phyloP scores from a whole-genome alignment of 805 yeast species.

The Alloascoidea hylecoeti region DNA sequence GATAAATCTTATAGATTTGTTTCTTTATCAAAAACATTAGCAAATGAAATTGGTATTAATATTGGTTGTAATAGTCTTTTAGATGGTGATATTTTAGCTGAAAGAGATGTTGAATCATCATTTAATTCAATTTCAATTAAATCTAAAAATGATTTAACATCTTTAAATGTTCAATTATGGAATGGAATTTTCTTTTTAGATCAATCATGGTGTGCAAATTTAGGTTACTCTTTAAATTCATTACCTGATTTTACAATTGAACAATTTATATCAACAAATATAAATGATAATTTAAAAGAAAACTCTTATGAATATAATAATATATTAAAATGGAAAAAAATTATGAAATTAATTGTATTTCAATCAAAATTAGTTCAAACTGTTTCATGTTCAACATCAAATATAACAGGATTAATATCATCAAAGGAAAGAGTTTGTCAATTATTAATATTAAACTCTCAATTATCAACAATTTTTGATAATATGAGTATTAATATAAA shows the following conservation, averaged over 20 bases:
- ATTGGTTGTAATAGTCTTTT: slow-evolving; percentile 35
- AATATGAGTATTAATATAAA: too few relatives aligned
- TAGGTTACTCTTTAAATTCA: background rate
- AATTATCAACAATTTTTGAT: background rate
- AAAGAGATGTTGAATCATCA: too few relatives aligned
- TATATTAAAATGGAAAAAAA: background rate
- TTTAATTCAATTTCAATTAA: background rate
- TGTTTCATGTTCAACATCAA: background rate
- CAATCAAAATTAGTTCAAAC: background rate
- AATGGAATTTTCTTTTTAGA: background rate
- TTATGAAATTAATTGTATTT: background rate
- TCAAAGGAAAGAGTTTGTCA: background rate
- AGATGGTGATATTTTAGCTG: too few relatives aligned
- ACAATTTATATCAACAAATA: background rate
- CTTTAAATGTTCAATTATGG: background rate
- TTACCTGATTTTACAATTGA: background rate
- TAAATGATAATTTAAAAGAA: background rate
- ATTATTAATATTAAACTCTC: background rate
- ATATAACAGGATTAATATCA: background rate
- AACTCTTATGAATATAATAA: background rate
- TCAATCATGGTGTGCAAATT: background rate
- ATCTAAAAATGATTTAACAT: background rate
- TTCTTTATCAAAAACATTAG: slow-evolving; percentile 72
- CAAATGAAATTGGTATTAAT: slow-evolving; percentile 79
- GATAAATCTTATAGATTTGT: slow-evolving; percentile 84